Evolutionary conservation across 352 stramenopile genomes (phyloP).

Genomic region (Pythium grandisporangium): DNA sequence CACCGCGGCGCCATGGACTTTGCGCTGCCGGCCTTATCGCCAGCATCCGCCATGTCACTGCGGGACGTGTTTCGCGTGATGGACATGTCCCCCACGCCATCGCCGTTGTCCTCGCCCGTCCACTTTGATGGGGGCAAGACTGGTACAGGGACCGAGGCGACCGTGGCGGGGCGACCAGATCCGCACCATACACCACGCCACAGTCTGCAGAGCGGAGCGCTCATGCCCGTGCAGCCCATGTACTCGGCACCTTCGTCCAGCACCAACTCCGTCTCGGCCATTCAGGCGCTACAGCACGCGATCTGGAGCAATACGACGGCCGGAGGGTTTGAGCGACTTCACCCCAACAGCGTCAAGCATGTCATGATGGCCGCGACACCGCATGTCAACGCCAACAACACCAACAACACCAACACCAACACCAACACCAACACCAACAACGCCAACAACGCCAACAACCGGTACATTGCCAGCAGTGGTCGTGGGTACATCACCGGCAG

Average conservation of each 20-base stretch:
- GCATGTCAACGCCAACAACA: too few relatives aligned
- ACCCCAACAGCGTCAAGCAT: constrained; percentile 12
- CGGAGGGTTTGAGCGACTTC: constrained; percentile 6
- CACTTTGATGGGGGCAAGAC: constrained; percentile 1
- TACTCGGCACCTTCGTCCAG: neutral
- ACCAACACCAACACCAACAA: constrained; percentile 4
- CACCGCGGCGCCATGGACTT: constrained; percentile 5
- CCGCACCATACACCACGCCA: constrained; percentile 11
- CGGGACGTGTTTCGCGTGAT: constrained; percentile 20
- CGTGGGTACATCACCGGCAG: too few relatives aligned
- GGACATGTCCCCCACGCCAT: constrained; percentile 9
- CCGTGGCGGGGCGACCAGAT: neutral
- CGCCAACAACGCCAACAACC: too few relatives aligned
- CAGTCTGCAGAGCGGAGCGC: constrained; percentile 3
- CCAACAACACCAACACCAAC: constrained; percentile 1
- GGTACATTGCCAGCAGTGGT: too few relatives aligned
- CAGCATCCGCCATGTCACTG: constrained; percentile 9
- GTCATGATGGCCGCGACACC: constrained; percentile 5
- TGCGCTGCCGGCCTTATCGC: neutral
- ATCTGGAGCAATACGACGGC: constrained; percentile 12
- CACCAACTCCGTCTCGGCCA: constrained; percentile 7
- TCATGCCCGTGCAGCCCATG: constrained; percentile 11
- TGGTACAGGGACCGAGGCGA: neutral
- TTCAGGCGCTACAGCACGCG: constrained; percentile 15
- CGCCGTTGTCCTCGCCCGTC: constrained; percentile 1